Conservation (phyloP, 352 stramenopile species). For the Pythium vanterpoolii region DNA sequence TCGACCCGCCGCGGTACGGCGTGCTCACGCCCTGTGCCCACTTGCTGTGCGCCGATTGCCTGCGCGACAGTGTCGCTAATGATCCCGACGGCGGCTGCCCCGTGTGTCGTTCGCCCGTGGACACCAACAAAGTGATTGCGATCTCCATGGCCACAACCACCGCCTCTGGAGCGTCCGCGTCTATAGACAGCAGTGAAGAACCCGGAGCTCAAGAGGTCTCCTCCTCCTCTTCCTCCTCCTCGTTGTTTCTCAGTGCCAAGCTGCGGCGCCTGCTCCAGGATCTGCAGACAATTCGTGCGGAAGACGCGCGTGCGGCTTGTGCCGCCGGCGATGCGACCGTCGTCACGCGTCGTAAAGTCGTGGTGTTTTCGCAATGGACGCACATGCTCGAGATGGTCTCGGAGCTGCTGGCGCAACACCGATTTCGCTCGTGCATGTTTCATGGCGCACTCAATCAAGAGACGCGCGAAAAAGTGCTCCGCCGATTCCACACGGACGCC, state of each 20-base stretch:
- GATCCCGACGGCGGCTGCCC: conserved; percentile 69
- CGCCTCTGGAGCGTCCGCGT: not conserved
- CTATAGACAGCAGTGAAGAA: not conserved
- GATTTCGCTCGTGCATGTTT: conserved; percentile 62
- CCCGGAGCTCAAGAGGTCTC: not conserved
- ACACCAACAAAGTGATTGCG: conserved; percentile 56
- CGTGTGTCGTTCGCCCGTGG: conserved; percentile 68
- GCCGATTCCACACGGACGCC: conserved; percentile 53
- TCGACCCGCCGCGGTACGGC: conserved; percentile 60
- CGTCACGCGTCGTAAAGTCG: conserved; percentile 71
- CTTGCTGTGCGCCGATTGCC: conserved; percentile 76
- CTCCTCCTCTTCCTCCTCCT: not conserved
- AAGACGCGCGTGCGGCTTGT: conserved; percentile 30
- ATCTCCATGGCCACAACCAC: conserved; percentile 4
- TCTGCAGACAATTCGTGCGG: conserved; percentile 50
- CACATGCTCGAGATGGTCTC: conserved; percentile 86
- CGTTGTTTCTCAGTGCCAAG: conserved; percentile 66
- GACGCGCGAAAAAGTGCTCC: conserved; percentile 64
- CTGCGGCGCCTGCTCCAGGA: conserved; percentile 63
- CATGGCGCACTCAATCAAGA: conserved; percentile 73
- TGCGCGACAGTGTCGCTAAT: conserved; percentile 53
- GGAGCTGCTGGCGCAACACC: conserved; percentile 40
- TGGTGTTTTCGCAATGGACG: conserved; percentile 91
- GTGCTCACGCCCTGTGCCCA: conserved; percentile 87
- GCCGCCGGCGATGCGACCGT: not conserved